A percentile compares a stretch with the other conserved stretches of the same genome.
These are phyloP conservation scores for Aspergillus texensis DNA, from an alignment of 2,329 filamentous ascomycete species.

Conservation along the genomic window DNA sequence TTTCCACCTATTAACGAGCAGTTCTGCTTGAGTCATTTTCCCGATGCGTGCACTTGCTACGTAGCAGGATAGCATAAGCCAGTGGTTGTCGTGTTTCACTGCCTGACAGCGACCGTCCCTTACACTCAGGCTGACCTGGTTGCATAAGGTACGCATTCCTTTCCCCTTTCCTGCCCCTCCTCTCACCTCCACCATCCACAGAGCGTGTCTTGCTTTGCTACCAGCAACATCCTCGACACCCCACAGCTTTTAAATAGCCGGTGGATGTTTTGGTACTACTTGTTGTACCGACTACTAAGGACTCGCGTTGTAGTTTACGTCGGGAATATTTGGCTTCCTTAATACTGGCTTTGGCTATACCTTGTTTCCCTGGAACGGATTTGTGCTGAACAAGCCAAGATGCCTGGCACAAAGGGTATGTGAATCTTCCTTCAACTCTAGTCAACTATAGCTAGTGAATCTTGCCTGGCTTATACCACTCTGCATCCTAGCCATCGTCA, in stretches of 20 bases:
- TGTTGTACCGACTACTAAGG: neutral
- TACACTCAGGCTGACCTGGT: constrained; percentile 26
- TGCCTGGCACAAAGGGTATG: constrained; percentile 31
- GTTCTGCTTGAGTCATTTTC: neutral
- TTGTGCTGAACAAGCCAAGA: constrained; percentile 9
- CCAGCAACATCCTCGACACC: neutral
- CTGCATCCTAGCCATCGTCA: constrained; percentile 34
- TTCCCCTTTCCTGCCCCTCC: constrained; percentile 15
- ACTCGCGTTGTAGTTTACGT: neutral
- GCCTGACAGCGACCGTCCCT: constrained; percentile 20
- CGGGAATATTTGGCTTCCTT: neutral
- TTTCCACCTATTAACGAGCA: neutral
- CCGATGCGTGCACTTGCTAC: constrained; percentile 10
- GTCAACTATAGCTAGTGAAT: neutral
- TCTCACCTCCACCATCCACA: constrained; percentile 10
- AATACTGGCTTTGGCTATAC: neutral
- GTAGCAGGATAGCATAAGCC: neutral
- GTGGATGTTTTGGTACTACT: neutral
- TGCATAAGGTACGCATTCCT: constrained; percentile 13
- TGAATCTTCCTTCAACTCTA: neutral
- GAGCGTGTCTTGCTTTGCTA: neutral
- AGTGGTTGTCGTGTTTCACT: constrained; percentile 13
- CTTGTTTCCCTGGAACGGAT: neutral
- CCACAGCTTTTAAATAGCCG: neutral
- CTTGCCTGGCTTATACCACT: constrained; percentile 11